A percentile compares a stretch with the other conserved stretches of the same genome.
Conservation (phyloP, 805 yeast genomes). For the Hanseniaspora taiwanica region DNA sequence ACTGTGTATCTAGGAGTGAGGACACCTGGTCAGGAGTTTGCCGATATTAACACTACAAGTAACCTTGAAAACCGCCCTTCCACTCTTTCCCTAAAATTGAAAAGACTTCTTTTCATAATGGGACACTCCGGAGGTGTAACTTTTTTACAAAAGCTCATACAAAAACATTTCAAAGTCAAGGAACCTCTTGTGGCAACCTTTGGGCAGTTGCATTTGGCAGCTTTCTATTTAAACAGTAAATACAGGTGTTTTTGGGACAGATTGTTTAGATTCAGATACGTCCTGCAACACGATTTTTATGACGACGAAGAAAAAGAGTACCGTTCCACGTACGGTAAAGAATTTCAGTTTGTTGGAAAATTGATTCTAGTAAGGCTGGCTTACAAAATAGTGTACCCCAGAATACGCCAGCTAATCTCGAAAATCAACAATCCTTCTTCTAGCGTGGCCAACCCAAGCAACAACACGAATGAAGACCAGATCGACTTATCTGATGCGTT, state of each 20-base stretch:
- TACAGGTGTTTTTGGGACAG: conserved; percentile 72
- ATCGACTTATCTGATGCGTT: conserved; percentile 44
- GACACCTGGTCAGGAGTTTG: conserved; percentile 91
- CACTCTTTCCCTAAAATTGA: conserved; percentile 2
- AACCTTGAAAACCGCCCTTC: too few species aligned
- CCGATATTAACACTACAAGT: conserved; percentile 39
- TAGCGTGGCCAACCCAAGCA: conserved; percentile 2
- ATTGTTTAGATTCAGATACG: conserved; percentile 68
- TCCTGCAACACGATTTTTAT: conserved; percentile 48
- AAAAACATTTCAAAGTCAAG: conserved; percentile 13
- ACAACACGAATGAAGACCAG: neutral
- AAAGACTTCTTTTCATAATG: neutral
- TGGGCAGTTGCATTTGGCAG: conserved; percentile 59
- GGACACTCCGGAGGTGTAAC: conserved; percentile 5
- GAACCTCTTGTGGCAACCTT: conserved; percentile 36
- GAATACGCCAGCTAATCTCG: neutral
- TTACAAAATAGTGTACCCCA: conserved; percentile 25
- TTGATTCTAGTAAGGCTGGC: conserved; percentile 40
- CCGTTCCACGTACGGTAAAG: conserved; percentile 25
- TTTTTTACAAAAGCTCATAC: conserved; percentile 18
- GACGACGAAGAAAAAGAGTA: conserved; percentile 13
- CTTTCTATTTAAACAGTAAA: conserved; percentile 72
- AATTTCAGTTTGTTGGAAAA: conserved; percentile 66
- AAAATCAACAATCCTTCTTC: conserved; percentile 1
- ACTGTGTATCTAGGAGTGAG: conserved; percentile 69